Percentiles rank a stretch among this genome's conserved stretches.
Conservation (phyloP, 139 green algal genomes). For the Chlorella sp. region DNA sequence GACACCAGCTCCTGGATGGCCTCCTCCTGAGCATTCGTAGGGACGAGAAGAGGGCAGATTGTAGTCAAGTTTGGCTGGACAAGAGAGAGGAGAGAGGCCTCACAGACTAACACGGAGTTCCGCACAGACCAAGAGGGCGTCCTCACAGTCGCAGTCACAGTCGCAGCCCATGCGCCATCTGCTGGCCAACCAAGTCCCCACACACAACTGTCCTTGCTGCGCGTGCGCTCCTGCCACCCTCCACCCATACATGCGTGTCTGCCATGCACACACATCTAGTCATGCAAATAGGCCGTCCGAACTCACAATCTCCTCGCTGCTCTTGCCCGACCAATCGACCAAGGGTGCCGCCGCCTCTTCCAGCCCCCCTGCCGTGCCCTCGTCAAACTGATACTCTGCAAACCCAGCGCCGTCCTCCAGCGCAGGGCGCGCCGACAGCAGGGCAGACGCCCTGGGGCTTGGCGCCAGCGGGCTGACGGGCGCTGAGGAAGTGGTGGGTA, state of each 20-base stretch:
- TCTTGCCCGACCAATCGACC: conserved; percentile 22
- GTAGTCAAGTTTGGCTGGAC: neutral
- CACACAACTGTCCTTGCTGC: too few relatives aligned
- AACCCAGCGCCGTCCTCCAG: conserved; percentile 21
- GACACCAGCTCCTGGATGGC: conserved; percentile 32
- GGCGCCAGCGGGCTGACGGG: neutral
- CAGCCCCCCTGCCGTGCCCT: neutral
- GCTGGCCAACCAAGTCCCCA: neutral
- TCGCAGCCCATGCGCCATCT: too few relatives aligned
- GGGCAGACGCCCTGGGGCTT: neutral
- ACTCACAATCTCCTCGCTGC: conserved; percentile 26
- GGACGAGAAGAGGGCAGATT: too few relatives aligned
- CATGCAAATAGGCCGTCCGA: neutral
- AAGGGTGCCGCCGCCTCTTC: neutral
- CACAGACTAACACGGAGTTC: neutral
- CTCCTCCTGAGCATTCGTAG: conserved; percentile 19
- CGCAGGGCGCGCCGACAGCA: neutral
- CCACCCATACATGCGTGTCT: too few relatives aligned
- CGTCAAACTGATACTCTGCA: conserved; percentile 24
- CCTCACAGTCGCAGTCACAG: too few relatives aligned
- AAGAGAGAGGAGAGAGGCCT: neutral
- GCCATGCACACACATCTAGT: neutral
- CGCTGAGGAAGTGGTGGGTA: neutral
- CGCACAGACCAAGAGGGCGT: too few relatives aligned
- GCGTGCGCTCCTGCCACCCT: too few relatives aligned